phyloP scores from a whole-genome alignment of 208 protist genomes.

The Crithidia fasciculata region DNA sequence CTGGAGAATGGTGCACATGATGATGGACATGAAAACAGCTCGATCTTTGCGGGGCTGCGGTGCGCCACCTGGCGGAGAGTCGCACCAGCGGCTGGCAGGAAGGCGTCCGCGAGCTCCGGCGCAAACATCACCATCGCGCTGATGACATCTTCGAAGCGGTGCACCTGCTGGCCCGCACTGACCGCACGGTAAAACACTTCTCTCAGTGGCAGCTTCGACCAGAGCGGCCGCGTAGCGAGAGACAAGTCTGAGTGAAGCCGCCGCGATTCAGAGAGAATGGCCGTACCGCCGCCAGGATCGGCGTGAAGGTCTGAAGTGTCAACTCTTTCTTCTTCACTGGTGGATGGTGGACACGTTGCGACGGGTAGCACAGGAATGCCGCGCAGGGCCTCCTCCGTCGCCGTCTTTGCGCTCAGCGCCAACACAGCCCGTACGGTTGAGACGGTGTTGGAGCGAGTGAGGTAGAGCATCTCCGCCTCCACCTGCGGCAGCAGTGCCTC shows the following conservation, averaged over 20 bases:
- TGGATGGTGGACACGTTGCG: background rate
- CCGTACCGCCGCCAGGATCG: no score
- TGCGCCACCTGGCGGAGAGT: constrained; percentile 12
- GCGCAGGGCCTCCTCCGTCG: constrained; percentile 12
- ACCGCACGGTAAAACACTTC: constrained; percentile 37
- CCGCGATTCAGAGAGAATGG: no score
- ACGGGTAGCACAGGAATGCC: background rate
- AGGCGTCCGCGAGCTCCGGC: constrained; percentile 22
- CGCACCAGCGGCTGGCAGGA: constrained; percentile 19
- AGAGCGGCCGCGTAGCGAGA: background rate
- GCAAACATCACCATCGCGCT: constrained; percentile 36
- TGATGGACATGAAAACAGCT: constrained; percentile 41
- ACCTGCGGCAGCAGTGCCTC: constrained; percentile 26
- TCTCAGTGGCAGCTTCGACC: constrained; percentile 24
- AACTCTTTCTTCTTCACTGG: background rate
- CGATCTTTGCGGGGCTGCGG: constrained; percentile 32
- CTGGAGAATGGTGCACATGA: constrained; percentile 32
- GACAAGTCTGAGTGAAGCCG: no score
- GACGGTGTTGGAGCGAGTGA: background rate
- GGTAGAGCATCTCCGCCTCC: constrained; percentile 10
- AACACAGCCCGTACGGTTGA: background rate
- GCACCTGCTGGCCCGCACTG: constrained; percentile 33
- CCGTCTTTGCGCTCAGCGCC: constrained; percentile 13
- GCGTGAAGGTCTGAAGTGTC: background rate
- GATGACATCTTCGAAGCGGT: constrained; percentile 35